Evolutionary conservation across 352 stramenopile genomes (phyloP).

Genomic region (Pythium periplocum): DNA sequence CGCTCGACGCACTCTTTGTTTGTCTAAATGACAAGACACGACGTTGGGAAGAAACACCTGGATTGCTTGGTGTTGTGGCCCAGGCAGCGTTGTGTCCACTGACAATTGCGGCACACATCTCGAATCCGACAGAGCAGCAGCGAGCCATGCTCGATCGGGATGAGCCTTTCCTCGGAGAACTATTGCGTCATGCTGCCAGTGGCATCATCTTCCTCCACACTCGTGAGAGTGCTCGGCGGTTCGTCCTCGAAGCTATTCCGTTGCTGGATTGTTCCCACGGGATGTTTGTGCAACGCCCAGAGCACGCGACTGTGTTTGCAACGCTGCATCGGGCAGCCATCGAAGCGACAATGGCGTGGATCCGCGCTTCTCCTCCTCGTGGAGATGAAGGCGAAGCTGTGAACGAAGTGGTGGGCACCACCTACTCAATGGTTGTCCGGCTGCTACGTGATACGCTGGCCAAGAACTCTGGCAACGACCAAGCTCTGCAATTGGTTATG

Average conservation of each 20-base stretch:
- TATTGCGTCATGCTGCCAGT: conserved; percentile 14
- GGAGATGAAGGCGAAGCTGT: conserved; percentile 18
- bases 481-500: conserved; percentile 9
- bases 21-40: conserved; percentile 5
- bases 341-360: conserved; percentile 10
- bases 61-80: conserved; percentile 3
- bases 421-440: conserved; percentile 4
- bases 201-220: conserved; percentile 19
- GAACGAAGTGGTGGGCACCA: conserved; percentile 11
- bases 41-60: conserved; percentile 2
- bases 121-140: conserved; percentile 13
- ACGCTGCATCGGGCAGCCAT: conserved; percentile 14
- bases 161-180: conserved; percentile 7
- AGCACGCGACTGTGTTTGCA: conserved; percentile 7
- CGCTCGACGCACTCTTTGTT: conserved; percentile 13
- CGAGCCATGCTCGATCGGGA: conserved; percentile 13
- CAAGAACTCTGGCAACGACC: conserved; percentile 4
- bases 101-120: conserved; percentile 14
- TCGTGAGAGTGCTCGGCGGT: not conserved
- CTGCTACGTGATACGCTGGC: conserved; percentile 9
- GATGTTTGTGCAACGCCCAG: conserved; percentile 16
- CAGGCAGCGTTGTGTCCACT: conserved; percentile 17
- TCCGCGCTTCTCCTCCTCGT: conserved; percentile 3
- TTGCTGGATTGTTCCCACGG: conserved; percentile 12
- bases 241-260: conserved; percentile 14